Evolutionary conservation across 768 basidiomycete genomes (phyloP), one percentile per base, ranked within the genome.

Genomic region (Rhodocollybia butyracea): DNA sequence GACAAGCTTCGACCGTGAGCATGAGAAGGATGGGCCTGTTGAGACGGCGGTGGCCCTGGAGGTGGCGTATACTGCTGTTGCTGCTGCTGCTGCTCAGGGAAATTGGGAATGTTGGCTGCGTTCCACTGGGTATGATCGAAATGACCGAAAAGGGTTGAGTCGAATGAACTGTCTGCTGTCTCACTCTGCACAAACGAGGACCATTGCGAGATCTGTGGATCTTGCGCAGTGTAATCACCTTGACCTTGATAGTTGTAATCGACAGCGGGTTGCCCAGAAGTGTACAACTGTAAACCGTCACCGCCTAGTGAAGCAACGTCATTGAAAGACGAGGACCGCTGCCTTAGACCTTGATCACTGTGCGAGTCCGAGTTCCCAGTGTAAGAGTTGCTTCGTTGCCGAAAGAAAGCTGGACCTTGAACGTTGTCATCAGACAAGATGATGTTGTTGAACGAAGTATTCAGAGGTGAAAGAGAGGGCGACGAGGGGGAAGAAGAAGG

Each of bases 401-500:
- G 38, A 27, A 29, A 43, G 8, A 53, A 24, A 29, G 29, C 29
- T 2, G 51, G 51, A 12, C 39, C 39, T 7, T 24, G n/a, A 15
- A 24, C 39, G 17, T 30, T 53, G 40, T 40, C 38, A 43, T 53
- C 51, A 5, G 41, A 22, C 8, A 53, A 29, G 5, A 43, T 34
- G 40, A 53, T 53, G 15, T 53, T 53, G 40, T 40, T 40, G 30
- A 53, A 53, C 1, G 38, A 41, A 26, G 51, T 42, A 17, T 53
- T 53, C 7, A 53, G 11, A 4, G 51, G 51, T 11, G 51, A 53
- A 11, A 53, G 41, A 27, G 51, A 57, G 43, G 45, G 43, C 5
- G 31, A 57, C 21, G 51, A 53, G 6, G 51, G 51, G 6, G 51
- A 51, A n/a, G 48, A 38, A 54, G 56, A 38, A n/a, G 40, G 51